Conservation (phyloP, 164 flowering plant species). For the Liriodendron chinense region DNA sequence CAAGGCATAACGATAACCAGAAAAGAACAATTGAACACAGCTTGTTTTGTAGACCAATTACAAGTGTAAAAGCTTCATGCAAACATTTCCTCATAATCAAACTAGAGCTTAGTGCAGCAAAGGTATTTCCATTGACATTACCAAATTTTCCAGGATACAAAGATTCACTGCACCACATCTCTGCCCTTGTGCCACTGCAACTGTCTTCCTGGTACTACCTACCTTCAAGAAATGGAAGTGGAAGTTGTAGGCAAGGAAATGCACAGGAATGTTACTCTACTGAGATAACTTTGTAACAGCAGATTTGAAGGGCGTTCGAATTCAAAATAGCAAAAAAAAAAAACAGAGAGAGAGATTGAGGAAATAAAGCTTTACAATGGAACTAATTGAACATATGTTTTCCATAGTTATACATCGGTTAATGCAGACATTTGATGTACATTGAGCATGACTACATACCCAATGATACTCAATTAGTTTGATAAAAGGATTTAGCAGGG, state of each 20-base stretch:
- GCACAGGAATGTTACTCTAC: background rate
- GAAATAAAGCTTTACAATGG: background rate
- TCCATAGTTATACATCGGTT: background rate
- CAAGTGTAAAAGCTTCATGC: background rate
- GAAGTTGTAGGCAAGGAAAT: slow-evolving; percentile 1
- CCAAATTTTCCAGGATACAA: slow-evolving; percentile 70
- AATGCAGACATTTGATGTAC: background rate
- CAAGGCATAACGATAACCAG: background rate
- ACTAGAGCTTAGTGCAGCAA: background rate
- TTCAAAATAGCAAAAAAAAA: no score
- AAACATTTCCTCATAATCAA: background rate
- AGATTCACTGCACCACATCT: slow-evolving; percentile 73
- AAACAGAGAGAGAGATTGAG: background rate
- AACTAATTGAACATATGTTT: background rate
- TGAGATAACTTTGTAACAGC: no score
- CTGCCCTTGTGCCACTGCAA: slow-evolving; percentile 79
- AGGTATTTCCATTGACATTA: slow-evolving; percentile 20
- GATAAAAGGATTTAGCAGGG: no score
- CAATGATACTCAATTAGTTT: no score
- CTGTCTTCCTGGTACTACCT: slow-evolving; percentile 72
- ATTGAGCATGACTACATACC: no score
- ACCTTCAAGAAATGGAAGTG: slow-evolving; percentile 39
- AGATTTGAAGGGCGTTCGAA: background rate
- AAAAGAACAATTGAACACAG: background rate
- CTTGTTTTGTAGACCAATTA: background rate